phyloP scores from a whole-genome alignment of 1,284 basidiomycete species.

The Microbotryomycetes sp. region DNA sequence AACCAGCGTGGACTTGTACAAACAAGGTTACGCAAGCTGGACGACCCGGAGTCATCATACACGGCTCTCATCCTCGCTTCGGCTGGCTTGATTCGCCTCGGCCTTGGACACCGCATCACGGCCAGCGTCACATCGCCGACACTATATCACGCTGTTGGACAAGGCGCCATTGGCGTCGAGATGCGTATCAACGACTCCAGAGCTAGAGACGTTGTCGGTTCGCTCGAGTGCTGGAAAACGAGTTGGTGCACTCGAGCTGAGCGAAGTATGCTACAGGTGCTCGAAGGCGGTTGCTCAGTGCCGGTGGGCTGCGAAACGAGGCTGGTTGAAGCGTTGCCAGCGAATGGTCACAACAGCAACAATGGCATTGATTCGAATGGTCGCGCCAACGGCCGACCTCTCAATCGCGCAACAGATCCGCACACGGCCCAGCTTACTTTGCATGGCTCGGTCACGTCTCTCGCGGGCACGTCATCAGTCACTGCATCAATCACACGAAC shows the following conservation, averaged over 20 bases:
- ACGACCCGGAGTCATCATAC: constrained; percentile 74
- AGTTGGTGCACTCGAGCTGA: constrained; percentile 70
- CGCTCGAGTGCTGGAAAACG: constrained; percentile 54
- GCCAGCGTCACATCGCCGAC: constrained; percentile 64
- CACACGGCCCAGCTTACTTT: constrained; percentile 52
- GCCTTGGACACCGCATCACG: constrained; percentile 61
- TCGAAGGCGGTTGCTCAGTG: constrained; percentile 96
- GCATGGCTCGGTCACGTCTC: constrained; percentile 70
- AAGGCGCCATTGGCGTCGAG: constrained; percentile 87
- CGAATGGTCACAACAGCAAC: constrained; percentile 21
- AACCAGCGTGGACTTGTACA: constrained; percentile 52
- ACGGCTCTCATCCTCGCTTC: constrained; percentile 88
- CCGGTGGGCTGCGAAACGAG: constrained; percentile 78
- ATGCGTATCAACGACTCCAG: constrained; percentile 64
- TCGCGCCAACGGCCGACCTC: background rate
- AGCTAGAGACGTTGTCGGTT: constrained; percentile 57
- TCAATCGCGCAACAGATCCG: constrained; percentile 25
- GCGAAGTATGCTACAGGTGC: constrained; percentile 71
- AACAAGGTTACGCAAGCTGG: constrained; percentile 86
- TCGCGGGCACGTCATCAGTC: constrained; percentile 65
- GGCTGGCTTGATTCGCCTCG: constrained; percentile 81
- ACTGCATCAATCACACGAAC: constrained; percentile 55
- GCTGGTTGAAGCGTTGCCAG: constrained; percentile 31
- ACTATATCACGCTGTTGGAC: constrained; percentile 84
- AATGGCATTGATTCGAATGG: background rate